Evolutionary conservation across 352 stramenopile species (phyloP).

Genomic region (Peronospora farinosa): DNA sequence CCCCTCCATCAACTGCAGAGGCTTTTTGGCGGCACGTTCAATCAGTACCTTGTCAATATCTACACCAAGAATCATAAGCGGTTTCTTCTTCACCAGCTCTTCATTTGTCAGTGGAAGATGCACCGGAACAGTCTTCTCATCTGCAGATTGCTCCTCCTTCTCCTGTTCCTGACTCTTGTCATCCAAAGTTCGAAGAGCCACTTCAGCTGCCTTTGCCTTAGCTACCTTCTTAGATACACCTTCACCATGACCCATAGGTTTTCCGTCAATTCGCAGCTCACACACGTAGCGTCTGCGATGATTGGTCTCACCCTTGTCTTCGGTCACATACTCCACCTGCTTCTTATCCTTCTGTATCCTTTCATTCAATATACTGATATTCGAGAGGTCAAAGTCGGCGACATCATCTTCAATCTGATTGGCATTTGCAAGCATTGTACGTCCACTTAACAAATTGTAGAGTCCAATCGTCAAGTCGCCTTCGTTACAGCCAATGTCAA

Average conservation of each 20-base stretch:
- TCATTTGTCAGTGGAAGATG: constrained; percentile 23
- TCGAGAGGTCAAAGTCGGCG: constrained; percentile 43
- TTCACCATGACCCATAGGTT: constrained; percentile 41
- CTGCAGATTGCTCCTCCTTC: background rate
- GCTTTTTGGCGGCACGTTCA: constrained; percentile 39
- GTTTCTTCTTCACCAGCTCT: constrained; percentile 28
- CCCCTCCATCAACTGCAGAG: constrained; percentile 17
- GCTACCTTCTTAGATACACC: constrained; percentile 80
- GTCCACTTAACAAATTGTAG: constrained; percentile 52
- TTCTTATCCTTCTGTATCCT: constrained; percentile 58
- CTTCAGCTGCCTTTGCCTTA: constrained; percentile 63
- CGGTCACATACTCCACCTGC: constrained; percentile 49
- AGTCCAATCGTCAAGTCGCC: constrained; percentile 68
- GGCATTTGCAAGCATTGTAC: constrained; percentile 4
- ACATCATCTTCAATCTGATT: constrained; percentile 28
- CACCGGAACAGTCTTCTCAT: constrained; percentile 10
- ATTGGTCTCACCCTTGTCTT: constrained; percentile 45
- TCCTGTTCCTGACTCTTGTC: constrained; percentile 13
- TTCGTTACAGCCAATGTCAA: constrained; percentile 85
- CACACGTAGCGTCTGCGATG: constrained; percentile 60
- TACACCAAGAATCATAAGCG: constrained; percentile 56
- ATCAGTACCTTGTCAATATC: constrained; percentile 76
- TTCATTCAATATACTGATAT: constrained; percentile 65
- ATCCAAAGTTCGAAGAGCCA: constrained; percentile 30
- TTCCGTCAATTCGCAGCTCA: constrained; percentile 48